A percentile compares a stretch with the other conserved stretches of the same genome.
phyloP scores from a whole-genome alignment of 2,329 filamentous ascomycete genomes.

The Talaromyces piceae region DNA sequence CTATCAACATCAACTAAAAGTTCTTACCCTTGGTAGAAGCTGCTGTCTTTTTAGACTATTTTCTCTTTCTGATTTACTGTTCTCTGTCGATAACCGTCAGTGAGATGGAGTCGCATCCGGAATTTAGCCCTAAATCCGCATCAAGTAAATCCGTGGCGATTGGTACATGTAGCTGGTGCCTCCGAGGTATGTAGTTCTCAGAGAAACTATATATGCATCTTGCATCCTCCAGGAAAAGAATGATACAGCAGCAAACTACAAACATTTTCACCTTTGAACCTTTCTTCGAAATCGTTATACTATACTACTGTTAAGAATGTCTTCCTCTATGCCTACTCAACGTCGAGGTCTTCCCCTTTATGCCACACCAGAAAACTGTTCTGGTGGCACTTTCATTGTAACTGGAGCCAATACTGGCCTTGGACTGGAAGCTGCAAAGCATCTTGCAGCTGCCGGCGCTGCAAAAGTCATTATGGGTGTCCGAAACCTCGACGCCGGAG shows the following conservation, averaged over 20 bases:
- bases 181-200: neutral
- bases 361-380: conserved; percentile 20
- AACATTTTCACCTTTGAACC: neutral
- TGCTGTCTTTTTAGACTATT: too few species aligned
- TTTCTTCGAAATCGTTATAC: neutral
- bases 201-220: neutral
- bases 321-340: neutral
- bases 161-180: neutral
- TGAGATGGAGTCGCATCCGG: neutral
- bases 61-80: too few species aligned
- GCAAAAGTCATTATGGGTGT: conserved; percentile 43
- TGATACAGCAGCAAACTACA: neutral
- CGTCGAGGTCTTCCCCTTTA: conserved; percentile 6
- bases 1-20: too few species aligned
- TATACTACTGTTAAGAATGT: neutral
- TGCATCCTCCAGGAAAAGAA: neutral
- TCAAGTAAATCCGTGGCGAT: too few species aligned
- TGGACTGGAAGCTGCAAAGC: conserved; percentile 39
- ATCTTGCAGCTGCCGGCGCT: conserved; percentile 35
- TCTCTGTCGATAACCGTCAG: too few species aligned
- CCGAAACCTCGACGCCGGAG: conserved; percentile 37
- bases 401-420: conserved; percentile 46
- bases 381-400: conserved; percentile 35
- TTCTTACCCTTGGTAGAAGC: too few species aligned
- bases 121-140: neutral